Percentiles rank a stretch among this genome's conserved stretches.
Conservation (phyloP, 495 filamentous ascomycete genomes). For the Aspergillus steynii region DNA sequence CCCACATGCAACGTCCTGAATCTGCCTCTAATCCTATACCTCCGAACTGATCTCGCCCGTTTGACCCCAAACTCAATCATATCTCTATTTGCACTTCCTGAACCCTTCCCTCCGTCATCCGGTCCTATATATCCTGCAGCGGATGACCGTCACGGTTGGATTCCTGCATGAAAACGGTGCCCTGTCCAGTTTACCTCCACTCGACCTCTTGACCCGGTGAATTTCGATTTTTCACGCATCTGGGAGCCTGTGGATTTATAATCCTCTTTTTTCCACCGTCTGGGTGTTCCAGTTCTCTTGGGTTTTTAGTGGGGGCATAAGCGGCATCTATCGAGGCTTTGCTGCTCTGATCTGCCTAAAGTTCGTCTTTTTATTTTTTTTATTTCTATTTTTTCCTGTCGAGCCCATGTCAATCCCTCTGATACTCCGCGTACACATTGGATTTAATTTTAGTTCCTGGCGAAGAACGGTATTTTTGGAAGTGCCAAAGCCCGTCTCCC, state of each 20-base stretch:
- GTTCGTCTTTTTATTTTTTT: constrained; percentile 2
- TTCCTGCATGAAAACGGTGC: background rate
- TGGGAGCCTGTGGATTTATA: background rate
- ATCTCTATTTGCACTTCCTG: constrained; percentile 22
- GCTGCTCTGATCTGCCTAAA: constrained; percentile 20
- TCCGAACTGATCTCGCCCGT: constrained; percentile 6
- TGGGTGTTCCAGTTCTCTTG: background rate
- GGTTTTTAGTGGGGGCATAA: constrained; percentile 1
- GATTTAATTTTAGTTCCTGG: background rate
- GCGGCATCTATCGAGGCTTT: constrained; percentile 3
- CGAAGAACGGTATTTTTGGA: constrained; percentile 10
- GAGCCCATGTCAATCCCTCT: constrained; percentile 2
- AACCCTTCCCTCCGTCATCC: constrained; percentile 21
- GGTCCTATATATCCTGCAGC: constrained; percentile 17
- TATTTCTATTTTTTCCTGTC: constrained; percentile 6
- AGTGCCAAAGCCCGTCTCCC: constrained; percentile 1
- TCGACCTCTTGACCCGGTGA: constrained; percentile 8
- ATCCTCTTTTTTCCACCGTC: background rate
- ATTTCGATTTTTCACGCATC: constrained; percentile 2
- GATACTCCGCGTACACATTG: background rate
- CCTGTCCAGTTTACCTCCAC: background rate
- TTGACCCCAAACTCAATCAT: constrained; percentile 14
- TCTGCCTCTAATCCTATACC: constrained; percentile 18
- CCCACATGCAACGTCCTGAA: constrained; percentile 25
- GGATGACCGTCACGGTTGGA: constrained; percentile 11